A percentile compares a stretch with the other conserved stretches of the same genome.
These are phyloP conservation scores for Backusella psychrophila DNA, from an alignment of 192 early-diverging fungal species.

Conservation along the genomic window DNA sequence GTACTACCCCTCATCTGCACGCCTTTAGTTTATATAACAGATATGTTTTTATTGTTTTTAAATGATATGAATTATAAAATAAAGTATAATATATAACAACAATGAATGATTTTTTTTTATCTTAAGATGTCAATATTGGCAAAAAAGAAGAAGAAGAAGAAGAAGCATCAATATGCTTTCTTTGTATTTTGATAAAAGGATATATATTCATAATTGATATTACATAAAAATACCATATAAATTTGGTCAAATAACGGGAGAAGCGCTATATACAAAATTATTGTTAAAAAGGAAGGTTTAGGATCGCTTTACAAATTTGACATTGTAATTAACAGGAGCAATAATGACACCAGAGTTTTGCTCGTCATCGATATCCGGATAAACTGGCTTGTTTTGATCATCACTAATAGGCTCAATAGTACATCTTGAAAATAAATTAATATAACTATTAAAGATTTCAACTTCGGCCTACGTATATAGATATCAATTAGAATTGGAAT, in stretches of 20 bases:
- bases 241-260: too few species aligned
- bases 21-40: conserved; percentile 5
- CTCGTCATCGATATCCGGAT: background rate
- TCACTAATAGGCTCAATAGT: background rate
- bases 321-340: background rate
- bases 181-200: background rate
- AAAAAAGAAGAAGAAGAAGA: too few species aligned
- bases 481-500: background rate
- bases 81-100: too few species aligned
- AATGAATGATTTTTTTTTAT: too few species aligned
- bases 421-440: background rate
- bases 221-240: background rate
- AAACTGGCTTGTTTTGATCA: background rate
- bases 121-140: too few species aligned
- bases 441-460: background rate
- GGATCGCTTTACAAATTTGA: background rate
- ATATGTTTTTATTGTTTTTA: background rate
- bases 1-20: conserved; percentile 28
- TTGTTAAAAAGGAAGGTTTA: background rate
- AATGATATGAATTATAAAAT: background rate
- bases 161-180: background rate
- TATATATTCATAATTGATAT: background rate
- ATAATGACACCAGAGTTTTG: background rate
- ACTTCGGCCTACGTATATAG: background rate
- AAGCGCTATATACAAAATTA: too few species aligned